phyloP scores from a whole-genome alignment of 2,329 filamentous ascomycete genomes.

The Penicillium hordei region DNA sequence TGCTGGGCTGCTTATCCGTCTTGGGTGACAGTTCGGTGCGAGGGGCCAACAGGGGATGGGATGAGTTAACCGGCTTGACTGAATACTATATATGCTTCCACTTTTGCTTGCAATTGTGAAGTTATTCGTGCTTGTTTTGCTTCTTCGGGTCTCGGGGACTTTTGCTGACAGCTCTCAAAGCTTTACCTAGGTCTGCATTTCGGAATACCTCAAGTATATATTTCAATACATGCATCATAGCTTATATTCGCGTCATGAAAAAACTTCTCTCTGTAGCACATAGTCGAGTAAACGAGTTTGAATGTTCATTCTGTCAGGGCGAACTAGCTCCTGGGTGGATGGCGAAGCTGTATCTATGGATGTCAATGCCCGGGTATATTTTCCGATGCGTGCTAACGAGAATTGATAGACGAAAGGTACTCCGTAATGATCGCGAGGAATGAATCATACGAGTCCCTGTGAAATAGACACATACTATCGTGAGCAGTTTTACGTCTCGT shows the following conservation, averaged over 20 bases:
- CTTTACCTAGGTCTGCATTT: neutral
- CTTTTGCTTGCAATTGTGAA: constrained; percentile 17
- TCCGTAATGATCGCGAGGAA: no score
- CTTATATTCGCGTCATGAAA: neutral
- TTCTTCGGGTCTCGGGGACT: constrained; percentile 4
- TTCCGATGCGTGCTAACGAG: neutral
- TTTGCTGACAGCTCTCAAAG: constrained; percentile 19
- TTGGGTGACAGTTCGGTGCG: constrained; percentile 36
- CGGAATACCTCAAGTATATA: neutral
- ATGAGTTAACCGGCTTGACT: constrained; percentile 46
- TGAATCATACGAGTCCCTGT: neutral
- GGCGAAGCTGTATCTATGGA: neutral
- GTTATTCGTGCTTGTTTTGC: neutral
- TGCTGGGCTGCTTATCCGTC: constrained; percentile 36
- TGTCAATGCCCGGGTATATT: neutral
- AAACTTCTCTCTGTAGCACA: neutral
- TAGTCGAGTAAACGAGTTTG: neutral
- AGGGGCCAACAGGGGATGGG: constrained; percentile 41
- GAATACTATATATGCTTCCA: constrained; percentile 25
- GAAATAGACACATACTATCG: neutral
- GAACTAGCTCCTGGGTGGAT: neutral
- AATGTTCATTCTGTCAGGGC: neutral
- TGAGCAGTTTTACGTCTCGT: no score
- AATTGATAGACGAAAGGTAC: neutral
- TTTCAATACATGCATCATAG: neutral